Evolutionary conservation across 495 filamentous ascomycete genomes (phyloP).

Genomic region (Thermothielavioides terrestris): DNA sequence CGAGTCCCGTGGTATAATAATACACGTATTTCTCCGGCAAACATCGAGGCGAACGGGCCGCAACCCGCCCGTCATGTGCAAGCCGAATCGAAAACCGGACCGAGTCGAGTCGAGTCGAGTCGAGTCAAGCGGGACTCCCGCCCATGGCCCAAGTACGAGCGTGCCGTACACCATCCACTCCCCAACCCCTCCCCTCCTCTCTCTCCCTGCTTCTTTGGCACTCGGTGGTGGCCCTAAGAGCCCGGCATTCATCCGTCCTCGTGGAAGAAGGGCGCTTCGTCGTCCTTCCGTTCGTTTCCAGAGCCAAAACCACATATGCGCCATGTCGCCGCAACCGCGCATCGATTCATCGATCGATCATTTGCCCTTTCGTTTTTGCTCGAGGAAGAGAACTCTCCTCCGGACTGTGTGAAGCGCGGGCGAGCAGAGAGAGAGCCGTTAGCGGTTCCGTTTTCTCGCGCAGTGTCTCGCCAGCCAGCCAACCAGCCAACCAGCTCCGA

Average conservation of each 20-base stretch:
- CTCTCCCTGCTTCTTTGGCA: no score
- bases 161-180: no score
- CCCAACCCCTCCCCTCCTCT: neutral
- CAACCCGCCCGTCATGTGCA: no score
- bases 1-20: slow-evolving; percentile 12
- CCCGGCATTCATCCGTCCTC: no score
- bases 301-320: no score
- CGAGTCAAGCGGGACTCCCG: neutral
- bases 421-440: neutral
- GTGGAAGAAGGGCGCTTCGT: no score
- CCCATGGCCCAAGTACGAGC: neutral
- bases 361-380: slow-evolving; percentile 60
- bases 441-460: neutral
- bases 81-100: no score
- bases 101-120: neutral
- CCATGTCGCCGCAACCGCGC: neutral
- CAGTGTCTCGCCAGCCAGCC: no score
- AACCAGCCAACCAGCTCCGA: no score
- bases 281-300: no score
- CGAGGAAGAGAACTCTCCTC: slow-evolving; percentile 86
- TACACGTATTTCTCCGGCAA: neutral
- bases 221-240: neutral
- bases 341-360: no score
- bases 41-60: neutral
- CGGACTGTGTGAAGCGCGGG: slow-evolving; percentile 43